Conservation (phyloP, 2,329 filamentous ascomycete genomes). For the Cladophialophora exuberans region DNA sequence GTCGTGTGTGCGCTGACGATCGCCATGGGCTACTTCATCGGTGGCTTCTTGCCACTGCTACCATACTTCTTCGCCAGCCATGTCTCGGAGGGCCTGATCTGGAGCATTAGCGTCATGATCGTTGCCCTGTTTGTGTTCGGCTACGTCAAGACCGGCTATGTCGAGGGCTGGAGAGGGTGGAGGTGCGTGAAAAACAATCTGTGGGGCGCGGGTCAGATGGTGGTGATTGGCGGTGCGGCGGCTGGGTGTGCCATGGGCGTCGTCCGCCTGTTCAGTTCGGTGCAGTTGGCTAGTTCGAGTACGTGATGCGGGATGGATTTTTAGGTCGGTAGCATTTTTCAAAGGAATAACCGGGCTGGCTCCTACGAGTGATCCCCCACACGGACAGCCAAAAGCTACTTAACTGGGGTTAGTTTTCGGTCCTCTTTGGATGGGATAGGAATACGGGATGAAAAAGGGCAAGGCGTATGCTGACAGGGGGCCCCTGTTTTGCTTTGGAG, state of each 20-base stretch:
- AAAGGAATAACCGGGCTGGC: no score
- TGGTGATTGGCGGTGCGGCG: conserved; percentile 66
- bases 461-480: no score
- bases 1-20: conserved; percentile 45
- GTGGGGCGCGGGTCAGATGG: conserved; percentile 63
- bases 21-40: conserved; percentile 39
- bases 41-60: conserved; percentile 54
- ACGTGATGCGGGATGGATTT: no score
- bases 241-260: conserved; percentile 68
- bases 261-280: conserved; percentile 21
- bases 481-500: no score
- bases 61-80: conserved; percentile 52
- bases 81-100: conserved; percentile 47
- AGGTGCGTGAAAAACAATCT: conserved; percentile 9
- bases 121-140: conserved; percentile 56
- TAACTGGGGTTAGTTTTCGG: no score
- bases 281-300: conserved; percentile 1
- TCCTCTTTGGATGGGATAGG: no score
- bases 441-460: no score
- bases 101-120: conserved; percentile 55
- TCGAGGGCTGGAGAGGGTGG: conserved; percentile 46
- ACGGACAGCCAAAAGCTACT: no score
- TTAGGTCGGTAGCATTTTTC: no score
- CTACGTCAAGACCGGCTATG: conserved; percentile 52
- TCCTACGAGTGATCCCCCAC: no score